A percentile compares a stretch with the other conserved stretches of the same genome.
Conservation (phyloP, 179 eudicot genomes). For the Silene coronaria region DNA sequence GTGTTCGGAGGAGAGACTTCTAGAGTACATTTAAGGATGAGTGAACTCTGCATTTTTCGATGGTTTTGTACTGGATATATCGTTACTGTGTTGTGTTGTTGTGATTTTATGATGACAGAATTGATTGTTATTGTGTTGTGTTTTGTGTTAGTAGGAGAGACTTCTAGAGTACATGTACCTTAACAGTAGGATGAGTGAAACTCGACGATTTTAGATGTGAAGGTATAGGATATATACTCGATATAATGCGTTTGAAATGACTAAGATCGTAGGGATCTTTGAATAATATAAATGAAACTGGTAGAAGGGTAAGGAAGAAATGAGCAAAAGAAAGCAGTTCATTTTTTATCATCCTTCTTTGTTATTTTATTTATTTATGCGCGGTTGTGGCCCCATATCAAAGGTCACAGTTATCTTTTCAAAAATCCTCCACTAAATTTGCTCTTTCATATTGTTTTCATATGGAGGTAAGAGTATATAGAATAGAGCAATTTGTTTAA, state of each 20-base stretch:
- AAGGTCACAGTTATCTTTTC: constrained; percentile 8
- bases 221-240: constrained; percentile 6
- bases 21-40: too few species aligned
- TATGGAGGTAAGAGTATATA: constrained; percentile 11
- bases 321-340: background rate
- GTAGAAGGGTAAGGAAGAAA: background rate
- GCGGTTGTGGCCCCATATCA: background rate
- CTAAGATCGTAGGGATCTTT: constrained; percentile 12
- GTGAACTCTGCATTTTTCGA: background rate
- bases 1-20: too few species aligned
- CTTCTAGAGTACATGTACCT: too few species aligned
- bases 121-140: too few species aligned
- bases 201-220: background rate
- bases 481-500: background rate
- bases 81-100: too few species aligned
- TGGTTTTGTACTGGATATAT: too few species aligned
- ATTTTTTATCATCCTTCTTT: background rate
- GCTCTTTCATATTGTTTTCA: constrained; percentile 9
- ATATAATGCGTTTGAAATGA: constrained; percentile 17
- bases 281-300: background rate
- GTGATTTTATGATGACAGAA: too few species aligned
- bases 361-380: background rate
- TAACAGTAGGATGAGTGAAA: too few species aligned
- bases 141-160: too few species aligned
- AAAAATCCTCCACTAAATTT: background rate